Evolutionary conservation across 2,329 filamentous ascomycete genomes (phyloP), one percentile per base, ranked within the genome.

Genomic region (Exserohilum turcica): DNA sequence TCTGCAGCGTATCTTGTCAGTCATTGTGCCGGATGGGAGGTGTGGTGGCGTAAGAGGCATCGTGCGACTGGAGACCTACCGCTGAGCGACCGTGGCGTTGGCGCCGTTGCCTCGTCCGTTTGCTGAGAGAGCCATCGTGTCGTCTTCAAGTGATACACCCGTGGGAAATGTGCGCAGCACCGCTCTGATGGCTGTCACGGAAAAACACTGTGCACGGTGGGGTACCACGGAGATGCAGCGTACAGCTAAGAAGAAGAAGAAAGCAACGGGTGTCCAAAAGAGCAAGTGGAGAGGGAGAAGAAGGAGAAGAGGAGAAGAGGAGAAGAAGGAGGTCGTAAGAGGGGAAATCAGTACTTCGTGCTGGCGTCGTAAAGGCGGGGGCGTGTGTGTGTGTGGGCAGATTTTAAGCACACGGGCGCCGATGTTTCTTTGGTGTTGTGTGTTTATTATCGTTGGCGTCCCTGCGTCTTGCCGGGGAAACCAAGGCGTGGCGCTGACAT

Each of bases 1-100:
- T 68, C 94, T 97, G 71, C 53, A 21, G 38, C 16, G 6, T 16
- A 24, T 40, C 28, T 4, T 12, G 18, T 65, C 54, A 61, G 66
- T 38, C 16, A 3, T 19, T 15, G 47, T 1, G 39, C 29, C 40
- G 1, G 38, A 27, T 7, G 18, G 37, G n/a, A 24, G 27, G 32
- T 16, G 32, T 27, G 29, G 28, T 9, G 96, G 67, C 21, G 15
- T 15, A 3, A 16, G n/a, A 8, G 8, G n/a, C n/a, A 5, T 15
- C 27, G n/a, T 21, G 13, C n/a, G 28, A n/a, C 24, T 12, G 24
- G 18, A 2, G 44, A 57, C 65, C 18, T 74, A 80, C 79, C 79
- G 76, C 66, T 80, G 78, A 40, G 79, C 74, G 46, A 81, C 77
- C 51, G 76, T 80, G 45, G 74, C 74, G 59, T 70, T 78, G 59